A percentile compares a stretch with the other conserved stretches of the same genome.
Conservation (phyloP, 2,329 filamentous ascomycete species). For the Rhynchosporium graminicola region DNA sequence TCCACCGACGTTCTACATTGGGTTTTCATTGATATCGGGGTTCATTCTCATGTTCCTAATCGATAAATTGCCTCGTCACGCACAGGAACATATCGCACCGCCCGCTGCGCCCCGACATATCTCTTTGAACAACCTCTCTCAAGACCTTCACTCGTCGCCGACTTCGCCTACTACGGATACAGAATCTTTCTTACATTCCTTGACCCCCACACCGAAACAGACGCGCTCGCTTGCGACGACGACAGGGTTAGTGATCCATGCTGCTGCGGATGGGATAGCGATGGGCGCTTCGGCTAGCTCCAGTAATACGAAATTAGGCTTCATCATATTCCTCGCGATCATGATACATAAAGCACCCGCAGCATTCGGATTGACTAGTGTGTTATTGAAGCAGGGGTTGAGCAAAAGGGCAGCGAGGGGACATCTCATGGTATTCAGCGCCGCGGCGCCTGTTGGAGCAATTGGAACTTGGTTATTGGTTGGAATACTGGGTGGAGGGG, state of each 20-base stretch:
- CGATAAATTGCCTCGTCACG: conserved; percentile 78
- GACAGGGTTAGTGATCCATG: conserved; percentile 92
- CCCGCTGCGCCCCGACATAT: conserved; percentile 78
- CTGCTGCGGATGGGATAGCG: conserved; percentile 91
- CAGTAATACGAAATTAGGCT: conserved; percentile 69
- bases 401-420: conserved; percentile 82
- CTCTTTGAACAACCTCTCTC: conserved; percentile 78
- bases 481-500: conserved; percentile 69
- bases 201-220: conserved; percentile 58
- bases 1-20: conserved; percentile 75
- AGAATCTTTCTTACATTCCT: conserved; percentile 59
- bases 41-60: conserved; percentile 98
- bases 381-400: conserved; percentile 86
- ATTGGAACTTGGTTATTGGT: conserved; percentile 81
- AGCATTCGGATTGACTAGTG: conserved; percentile 89
- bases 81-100: conserved; percentile 63
- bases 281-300: conserved; percentile 83
- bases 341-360: conserved; percentile 98
- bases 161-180: conserved; percentile 52
- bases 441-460: conserved; percentile 86
- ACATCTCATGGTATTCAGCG: conserved; percentile 86
- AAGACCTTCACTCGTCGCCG: conserved; percentile 44
- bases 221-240: conserved; percentile 77
- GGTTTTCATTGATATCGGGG: conserved; percentile 80
- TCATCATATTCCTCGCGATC: conserved; percentile 93